phyloP scores from a whole-genome alignment of 192 early-diverging fungal species.

The Entomortierella chlamydospora region DNA sequence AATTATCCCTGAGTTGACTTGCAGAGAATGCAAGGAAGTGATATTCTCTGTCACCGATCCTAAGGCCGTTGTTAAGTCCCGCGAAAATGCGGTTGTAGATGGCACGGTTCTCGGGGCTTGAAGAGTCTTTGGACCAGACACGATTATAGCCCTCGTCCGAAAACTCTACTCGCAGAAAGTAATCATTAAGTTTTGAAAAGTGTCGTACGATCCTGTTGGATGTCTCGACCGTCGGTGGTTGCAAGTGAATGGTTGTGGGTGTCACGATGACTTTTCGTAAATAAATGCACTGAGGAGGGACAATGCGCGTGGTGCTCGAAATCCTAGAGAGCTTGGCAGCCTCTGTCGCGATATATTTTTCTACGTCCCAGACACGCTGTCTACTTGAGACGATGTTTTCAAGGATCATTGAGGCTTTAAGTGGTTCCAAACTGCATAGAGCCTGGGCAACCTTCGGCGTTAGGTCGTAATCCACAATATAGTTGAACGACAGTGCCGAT shows the following conservation, averaged over 20 bases:
- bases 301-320: conserved; percentile 19
- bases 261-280: conserved; percentile 74
- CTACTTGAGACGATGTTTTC: conserved; percentile 35
- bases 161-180: conserved; percentile 79
- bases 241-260: conserved; percentile 73
- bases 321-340: conserved; percentile 20
- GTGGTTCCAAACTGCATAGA: conserved; percentile 19
- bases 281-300: conserved; percentile 60
- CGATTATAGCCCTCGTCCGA: conserved; percentile 67
- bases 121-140: conserved; percentile 39
- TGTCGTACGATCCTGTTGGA: conserved; percentile 81
- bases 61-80: conserved; percentile 60
- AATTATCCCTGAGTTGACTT: conserved; percentile 71
- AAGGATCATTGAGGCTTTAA: conserved; percentile 50
- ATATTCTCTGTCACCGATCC: conserved; percentile 64
- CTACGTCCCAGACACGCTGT: conserved; percentile 57
- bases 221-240: conserved; percentile 72
- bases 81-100: conserved; percentile 66
- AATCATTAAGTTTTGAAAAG: conserved; percentile 58
- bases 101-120: conserved; percentile 36
- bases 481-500: conserved; percentile 50
- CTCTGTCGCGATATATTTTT: conserved; percentile 26
- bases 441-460: conserved; percentile 44
- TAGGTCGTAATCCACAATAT: conserved; percentile 59
- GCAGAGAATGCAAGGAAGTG: conserved; percentile 74